Conservation (phyloP, 2,329 filamentous ascomycete species). For the Domatiomyces globalis region DNA sequence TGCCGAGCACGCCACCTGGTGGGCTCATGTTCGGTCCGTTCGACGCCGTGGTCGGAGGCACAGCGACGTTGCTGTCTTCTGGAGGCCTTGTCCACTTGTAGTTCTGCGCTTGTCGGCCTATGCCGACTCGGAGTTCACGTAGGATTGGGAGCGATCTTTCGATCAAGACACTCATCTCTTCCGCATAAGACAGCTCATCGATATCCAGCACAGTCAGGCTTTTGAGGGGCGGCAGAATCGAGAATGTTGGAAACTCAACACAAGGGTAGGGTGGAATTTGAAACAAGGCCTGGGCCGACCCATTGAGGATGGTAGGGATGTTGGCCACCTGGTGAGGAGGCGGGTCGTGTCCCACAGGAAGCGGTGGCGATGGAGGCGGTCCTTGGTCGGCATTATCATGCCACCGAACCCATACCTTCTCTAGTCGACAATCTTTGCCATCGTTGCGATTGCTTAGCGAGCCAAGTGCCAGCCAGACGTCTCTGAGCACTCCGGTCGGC, state of each 20-base stretch:
- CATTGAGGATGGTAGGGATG: slow-evolving; percentile 13
- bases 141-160: slow-evolving; percentile 53
- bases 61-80: slow-evolving; percentile 11
- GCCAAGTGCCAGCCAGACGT: slow-evolving; percentile 66
- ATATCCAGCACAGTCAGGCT: slow-evolving; percentile 67
- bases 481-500: slow-evolving; percentile 68
- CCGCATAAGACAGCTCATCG: slow-evolving; percentile 67
- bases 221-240: slow-evolving; percentile 58
- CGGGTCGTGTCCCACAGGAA: slow-evolving; percentile 12
- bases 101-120: slow-evolving; percentile 42
- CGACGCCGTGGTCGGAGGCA: slow-evolving; percentile 9
- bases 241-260: slow-evolving; percentile 69
- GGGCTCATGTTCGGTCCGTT: slow-evolving; percentile 41
- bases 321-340: slow-evolving; percentile 8
- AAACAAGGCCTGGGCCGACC: slow-evolving; percentile 12
- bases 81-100: slow-evolving; percentile 20
- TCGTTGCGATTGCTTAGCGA: slow-evolving; percentile 51
- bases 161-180: slow-evolving; percentile 67
- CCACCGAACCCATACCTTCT: slow-evolving; percentile 68
- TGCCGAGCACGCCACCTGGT: slow-evolving; percentile 51
- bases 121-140: slow-evolving; percentile 58
- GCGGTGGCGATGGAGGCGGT: slow-evolving; percentile 24
- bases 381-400: slow-evolving; percentile 54
- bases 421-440: slow-evolving; percentile 50
- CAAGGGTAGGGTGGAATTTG: slow-evolving; percentile 34